Conservation (phyloP, 2,329 filamentous ascomycete genomes). For the Alternaria arbusti region DNA sequence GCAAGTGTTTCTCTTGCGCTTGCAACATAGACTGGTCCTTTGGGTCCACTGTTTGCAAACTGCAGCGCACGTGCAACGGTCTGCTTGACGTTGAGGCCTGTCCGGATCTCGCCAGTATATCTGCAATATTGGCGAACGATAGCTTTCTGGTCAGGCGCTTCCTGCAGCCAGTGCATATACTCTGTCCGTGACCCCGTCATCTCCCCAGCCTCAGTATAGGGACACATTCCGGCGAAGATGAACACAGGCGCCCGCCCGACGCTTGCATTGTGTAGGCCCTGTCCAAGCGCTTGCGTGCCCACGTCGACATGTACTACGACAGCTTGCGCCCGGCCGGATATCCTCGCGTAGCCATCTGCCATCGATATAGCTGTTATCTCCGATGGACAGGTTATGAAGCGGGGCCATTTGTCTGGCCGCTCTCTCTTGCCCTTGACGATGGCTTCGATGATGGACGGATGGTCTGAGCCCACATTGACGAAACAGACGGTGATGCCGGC, state of each 20-base stretch:
- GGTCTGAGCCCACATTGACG: background rate
- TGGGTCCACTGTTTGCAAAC: conserved; percentile 32
- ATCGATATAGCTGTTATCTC: background rate
- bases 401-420: background rate
- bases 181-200: conserved; percentile 41
- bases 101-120: conserved; percentile 39
- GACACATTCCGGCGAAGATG: conserved; percentile 55
- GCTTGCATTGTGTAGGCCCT: background rate
- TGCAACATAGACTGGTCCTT: conserved; percentile 29
- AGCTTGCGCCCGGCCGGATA: background rate
- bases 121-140: conserved; percentile 35
- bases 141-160: conserved; percentile 45
- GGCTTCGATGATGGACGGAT: background rate
- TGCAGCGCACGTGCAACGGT: conserved; percentile 32
- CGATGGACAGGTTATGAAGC: background rate
- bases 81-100: conserved; percentile 36
- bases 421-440: background rate
- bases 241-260: conserved; percentile 34
- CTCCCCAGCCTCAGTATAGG: conserved; percentile 54
- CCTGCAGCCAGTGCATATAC: background rate
- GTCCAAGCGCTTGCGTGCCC: background rate
- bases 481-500: background rate
- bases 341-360: background rate
- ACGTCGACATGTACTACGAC: background rate
- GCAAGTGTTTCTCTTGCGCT: background rate